phyloP scores from a whole-genome alignment of 2,329 filamentous ascomycete species.

The Talaromyces sp. region DNA sequence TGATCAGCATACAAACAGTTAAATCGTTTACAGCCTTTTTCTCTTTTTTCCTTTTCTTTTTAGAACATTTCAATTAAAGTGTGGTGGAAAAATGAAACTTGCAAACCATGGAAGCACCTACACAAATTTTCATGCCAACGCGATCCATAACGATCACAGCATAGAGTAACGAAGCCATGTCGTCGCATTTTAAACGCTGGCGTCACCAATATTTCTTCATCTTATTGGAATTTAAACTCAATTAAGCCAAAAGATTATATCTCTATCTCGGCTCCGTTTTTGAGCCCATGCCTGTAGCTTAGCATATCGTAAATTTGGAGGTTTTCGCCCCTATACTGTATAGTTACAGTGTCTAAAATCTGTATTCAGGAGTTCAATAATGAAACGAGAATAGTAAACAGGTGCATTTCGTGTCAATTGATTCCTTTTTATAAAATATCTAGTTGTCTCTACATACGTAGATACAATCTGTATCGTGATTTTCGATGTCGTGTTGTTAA shows the following conservation, averaged over 20 bases:
- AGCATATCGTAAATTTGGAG: not conserved
- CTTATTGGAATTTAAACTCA: not conserved
- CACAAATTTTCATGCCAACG: not conserved
- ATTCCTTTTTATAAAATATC: no score
- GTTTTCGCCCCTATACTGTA: not conserved
- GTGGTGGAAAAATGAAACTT: not conserved
- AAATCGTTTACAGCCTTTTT: not conserved
- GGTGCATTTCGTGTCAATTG: no score
- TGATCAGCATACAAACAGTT: not conserved
- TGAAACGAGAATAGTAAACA: not conserved
- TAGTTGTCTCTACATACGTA: no score
- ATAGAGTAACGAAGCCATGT: not conserved
- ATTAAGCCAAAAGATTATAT: not conserved
- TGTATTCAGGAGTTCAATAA: not conserved
- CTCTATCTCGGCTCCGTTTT: not conserved
- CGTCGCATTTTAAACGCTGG: not conserved
- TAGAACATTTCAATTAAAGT: not conserved
- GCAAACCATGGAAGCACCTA: not conserved
- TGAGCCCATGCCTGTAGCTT: not conserved
- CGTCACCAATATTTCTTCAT: not conserved
- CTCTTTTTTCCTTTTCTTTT: no score
- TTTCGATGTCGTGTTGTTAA: no score
- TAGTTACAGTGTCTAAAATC: not conserved
- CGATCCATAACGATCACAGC: not conserved
- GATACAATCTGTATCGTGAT: no score